Evolutionary conservation across 2,329 filamentous ascomycete genomes (phyloP), one percentile per base, ranked within the genome.

Genomic region (Fusarium nygamai): DNA sequence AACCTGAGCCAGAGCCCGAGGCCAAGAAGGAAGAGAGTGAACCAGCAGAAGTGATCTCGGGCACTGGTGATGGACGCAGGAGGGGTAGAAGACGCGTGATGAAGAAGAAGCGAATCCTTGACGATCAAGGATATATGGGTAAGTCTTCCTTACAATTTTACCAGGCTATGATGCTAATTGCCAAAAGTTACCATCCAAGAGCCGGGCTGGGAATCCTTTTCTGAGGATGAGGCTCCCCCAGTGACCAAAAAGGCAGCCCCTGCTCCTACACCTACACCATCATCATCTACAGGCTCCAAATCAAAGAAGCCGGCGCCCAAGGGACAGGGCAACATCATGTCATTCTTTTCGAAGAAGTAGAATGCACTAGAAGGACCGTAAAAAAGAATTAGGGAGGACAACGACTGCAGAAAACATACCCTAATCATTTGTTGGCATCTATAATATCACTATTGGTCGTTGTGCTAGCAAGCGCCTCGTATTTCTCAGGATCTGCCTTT

Each of bases 101-200:
- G 90, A 95, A 94, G 84, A 98, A 97, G 87, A 93, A 92, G 85
- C 95, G 92, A 50, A 89, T 93, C 63, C 92, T 95, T 81, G 95
- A 98, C 75, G 94, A 95, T 57, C 92, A 98, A 73, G 95, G 95
- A 11, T 98, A 97, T 81, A 88, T 98, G 69, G 93, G 94, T 95
- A 86, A 82, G 91, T 83, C 56, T 38, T 7, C 19, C n/a, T 34
- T 12, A 13, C 22, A 8, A 36, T 22, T 31, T 22, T 50, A 10
- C 7, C 14, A 16, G 19, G 10, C 3, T 24, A 39, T 34, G 22
- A 53, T 64, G 56, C 72, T 77, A 76, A 77, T 53, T 19, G 24
- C 31, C 43, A 19, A 48, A 76, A 96, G 95, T 98, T 38, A 98
- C 95, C 5, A 92, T 92, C 74, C 93, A 97, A 82, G 94, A 97